A percentile compares a stretch with the other conserved stretches of the same genome.
Conservation (phyloP, 208 protist genomes). For the Leishmania tropica region DNA sequence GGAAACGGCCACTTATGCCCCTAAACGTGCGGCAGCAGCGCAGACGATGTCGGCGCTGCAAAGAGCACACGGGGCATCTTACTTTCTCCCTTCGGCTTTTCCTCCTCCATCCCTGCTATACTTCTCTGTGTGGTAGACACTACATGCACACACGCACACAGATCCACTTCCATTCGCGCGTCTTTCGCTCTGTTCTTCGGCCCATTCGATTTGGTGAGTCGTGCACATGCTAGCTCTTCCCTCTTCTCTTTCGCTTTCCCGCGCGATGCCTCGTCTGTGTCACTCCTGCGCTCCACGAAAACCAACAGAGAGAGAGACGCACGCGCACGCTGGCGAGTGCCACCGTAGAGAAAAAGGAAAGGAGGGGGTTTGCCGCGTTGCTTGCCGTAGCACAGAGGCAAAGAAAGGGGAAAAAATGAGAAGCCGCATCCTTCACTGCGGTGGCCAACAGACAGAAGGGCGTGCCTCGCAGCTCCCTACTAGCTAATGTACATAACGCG, state of each 20-base stretch:
- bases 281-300: not conserved
- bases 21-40: not conserved
- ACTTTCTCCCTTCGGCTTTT: not conserved
- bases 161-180: not conserved
- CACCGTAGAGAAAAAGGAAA: too few relatives aligned
- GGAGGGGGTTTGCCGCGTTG: not conserved
- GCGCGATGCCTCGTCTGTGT: not conserved
- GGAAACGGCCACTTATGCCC: not conserved
- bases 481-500: slow-evolving; percentile 4
- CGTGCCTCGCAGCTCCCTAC: not conserved
- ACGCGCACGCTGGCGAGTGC: not conserved
- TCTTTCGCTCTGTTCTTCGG: not conserved
- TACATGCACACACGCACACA: not conserved
- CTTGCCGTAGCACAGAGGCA: not conserved
- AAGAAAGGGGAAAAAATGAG: not conserved
- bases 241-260: not conserved
- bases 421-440: not conserved
- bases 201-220: not conserved
- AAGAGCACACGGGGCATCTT: not conserved
- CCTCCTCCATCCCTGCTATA: not conserved
- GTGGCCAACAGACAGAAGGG: not conserved
- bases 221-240: not conserved
- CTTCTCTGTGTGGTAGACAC: not conserved
- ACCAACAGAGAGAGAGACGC: too few relatives aligned
- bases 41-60: not conserved